A percentile compares a stretch with the other conserved stretches of the same genome.
phyloP scores from a whole-genome alignment of 306 rosid genomes.

The Casuarina glauca region DNA sequence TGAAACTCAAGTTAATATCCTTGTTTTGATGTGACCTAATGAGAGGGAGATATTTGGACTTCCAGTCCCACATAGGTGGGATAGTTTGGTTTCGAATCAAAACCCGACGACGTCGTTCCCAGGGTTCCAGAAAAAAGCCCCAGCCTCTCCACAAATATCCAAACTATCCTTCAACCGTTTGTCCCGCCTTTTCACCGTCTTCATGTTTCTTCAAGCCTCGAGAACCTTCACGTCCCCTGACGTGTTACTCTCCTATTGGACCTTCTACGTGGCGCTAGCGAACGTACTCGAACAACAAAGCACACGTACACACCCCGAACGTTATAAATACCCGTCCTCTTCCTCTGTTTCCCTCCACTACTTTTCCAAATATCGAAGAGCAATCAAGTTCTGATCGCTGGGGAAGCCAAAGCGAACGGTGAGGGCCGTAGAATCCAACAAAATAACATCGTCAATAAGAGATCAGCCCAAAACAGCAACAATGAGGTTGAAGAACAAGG shows the following conservation, averaged over 20 bases:
- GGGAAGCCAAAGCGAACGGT: background rate
- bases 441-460: background rate
- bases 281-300: background rate
- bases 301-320: background rate
- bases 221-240: slow-evolving; percentile 14
- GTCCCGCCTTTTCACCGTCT: background rate
- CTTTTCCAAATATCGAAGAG: background rate
- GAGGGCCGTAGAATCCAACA: background rate
- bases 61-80: too few relatives aligned
- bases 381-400: background rate
- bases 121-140: too few relatives aligned
- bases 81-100: too few relatives aligned
- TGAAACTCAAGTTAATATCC: too few relatives aligned
- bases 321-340: background rate
- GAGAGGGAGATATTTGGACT: too few relatives aligned
- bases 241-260: slow-evolving; percentile 11
- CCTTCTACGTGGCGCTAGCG: background rate
- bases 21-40: too few relatives aligned
- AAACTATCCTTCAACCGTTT: too few relatives aligned
- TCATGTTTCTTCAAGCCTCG: slow-evolving; percentile 10
- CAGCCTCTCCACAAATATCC: too few relatives aligned
- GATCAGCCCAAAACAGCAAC: background rate
- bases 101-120: too few relatives aligned
- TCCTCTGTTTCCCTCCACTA: background rate
- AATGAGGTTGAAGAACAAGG: slow-evolving; percentile 25